A percentile compares a stretch with the other conserved stretches of the same genome.
Conservation (phyloP, 2,329 filamentous ascomycete species). For the Colletotrichum orbiculare region DNA sequence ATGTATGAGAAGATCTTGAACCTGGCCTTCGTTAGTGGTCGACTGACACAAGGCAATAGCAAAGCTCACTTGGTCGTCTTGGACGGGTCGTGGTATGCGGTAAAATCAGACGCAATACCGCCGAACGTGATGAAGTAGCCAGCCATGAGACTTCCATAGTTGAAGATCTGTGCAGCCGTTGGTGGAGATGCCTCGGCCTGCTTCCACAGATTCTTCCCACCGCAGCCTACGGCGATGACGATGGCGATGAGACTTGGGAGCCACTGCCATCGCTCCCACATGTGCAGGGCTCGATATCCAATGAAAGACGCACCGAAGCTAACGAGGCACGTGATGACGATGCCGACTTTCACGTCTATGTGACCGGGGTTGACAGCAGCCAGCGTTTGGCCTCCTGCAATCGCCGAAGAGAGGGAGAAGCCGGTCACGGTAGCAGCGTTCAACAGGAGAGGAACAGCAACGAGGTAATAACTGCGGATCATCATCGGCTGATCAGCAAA, state of each 20-base stretch:
- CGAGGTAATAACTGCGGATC: slow-evolving; percentile 55
- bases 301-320: slow-evolving; percentile 65
- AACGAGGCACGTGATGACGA: slow-evolving; percentile 65
- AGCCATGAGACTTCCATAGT: slow-evolving; percentile 59
- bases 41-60: not conserved
- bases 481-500: slow-evolving; percentile 6
- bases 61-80: slow-evolving; percentile 50
- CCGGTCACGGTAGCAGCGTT: slow-evolving; percentile 69
- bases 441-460: slow-evolving; percentile 62
- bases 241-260: slow-evolving; percentile 64
- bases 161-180: slow-evolving; percentile 51
- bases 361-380: slow-evolving; percentile 56
- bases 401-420: slow-evolving; percentile 66
- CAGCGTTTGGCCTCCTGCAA: slow-evolving; percentile 66
- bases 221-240: slow-evolving; percentile 63
- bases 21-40: slow-evolving; percentile 36
- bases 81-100: slow-evolving; percentile 63
- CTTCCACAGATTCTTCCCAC: slow-evolving; percentile 59
- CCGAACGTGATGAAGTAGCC: slow-evolving; percentile 67
- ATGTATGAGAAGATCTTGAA: slow-evolving; percentile 58
- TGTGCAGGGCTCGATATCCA: slow-evolving; percentile 65
- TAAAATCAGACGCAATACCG: slow-evolving; percentile 66
- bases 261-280: slow-evolving; percentile 68
- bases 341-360: slow-evolving; percentile 65
- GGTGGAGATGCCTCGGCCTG: slow-evolving; percentile 55